Evolutionary conservation across 2,329 filamentous ascomycete genomes (phyloP), one percentile per base, ranked within the genome.

Genomic region (Fusarium sp.): DNA sequence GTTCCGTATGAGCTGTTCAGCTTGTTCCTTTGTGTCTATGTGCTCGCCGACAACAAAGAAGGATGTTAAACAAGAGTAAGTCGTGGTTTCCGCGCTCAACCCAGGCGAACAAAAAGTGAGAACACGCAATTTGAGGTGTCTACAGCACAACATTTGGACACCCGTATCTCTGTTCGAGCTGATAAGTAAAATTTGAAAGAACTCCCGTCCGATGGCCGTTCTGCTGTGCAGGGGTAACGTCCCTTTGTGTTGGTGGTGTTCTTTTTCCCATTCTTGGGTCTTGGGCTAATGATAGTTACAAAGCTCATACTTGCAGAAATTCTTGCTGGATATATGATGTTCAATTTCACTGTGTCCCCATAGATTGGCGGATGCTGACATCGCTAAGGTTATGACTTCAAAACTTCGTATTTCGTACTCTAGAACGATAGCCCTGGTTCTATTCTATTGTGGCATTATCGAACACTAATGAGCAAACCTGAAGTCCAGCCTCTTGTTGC

Each of bases 401-500:
- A 6, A 18, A 7, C 13, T 12, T 22, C 2, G 18, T 12, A 3
- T 14, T 35, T 25, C 5, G 17, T 18, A 25, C 15, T 50, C n/a
- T 12, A 20, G 13, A 50, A 25, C 12, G 12, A 1, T 2, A 6
- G 14, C 9, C 20, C 33, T 29, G 22, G 14, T n/a, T 20, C 10
- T 17, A n/a, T 39, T n/a, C 7, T n/a, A 5, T 53, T 4, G 10
- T n/a, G 10, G 7, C 7, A 38, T 39, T 15, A 4, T 31, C 8
- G 41, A 3, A 13, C 7, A 25, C 18, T 53, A 82, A 53, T 82
- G 80, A 10, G 80, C 80, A 71, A 85, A 85, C 14, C 81, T 74
- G 56, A 85, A 85, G 67, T 84, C 82, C 10, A 85, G 72, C 57
- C 80, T 77, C 73, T 84, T 85, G 61, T 82, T 86, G 12, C 85